These are phyloP conservation scores for Septoria petroselini DNA, from an alignment of 2,329 filamentous ascomycete species.

Conservation along the genomic window DNA sequence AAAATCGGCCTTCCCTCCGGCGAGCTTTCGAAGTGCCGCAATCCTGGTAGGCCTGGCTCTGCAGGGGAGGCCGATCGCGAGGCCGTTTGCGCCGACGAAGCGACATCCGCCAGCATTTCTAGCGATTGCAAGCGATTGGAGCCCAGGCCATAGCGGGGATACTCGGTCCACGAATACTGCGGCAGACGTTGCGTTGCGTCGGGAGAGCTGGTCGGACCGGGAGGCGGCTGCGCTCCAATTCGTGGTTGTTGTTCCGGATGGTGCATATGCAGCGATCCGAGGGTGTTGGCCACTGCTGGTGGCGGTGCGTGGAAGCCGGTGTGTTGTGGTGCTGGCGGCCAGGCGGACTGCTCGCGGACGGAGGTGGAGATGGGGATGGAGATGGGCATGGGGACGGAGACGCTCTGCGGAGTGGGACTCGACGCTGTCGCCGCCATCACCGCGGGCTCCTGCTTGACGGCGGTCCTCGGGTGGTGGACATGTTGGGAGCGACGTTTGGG, in stretches of 20 bases:
- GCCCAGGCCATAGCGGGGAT: slow-evolving; percentile 18
- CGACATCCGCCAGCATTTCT: slow-evolving; percentile 11
- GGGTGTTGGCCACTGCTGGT: too few species aligned
- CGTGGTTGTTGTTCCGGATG: background rate
- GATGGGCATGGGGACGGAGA: too few species aligned
- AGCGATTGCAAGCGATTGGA: slow-evolving; percentile 9
- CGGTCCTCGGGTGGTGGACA: too few species aligned
- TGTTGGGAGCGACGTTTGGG: slow-evolving; percentile 1
- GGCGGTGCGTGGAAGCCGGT: too few species aligned
- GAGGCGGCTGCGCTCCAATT: background rate
- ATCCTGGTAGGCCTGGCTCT: background rate
- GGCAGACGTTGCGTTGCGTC: slow-evolving; percentile 11
- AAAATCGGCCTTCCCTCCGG: background rate
- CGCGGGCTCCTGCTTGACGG: background rate
- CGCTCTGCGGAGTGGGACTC: background rate
- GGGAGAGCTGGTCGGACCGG: background rate
- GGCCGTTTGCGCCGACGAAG: background rate
- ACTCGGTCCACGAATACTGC: slow-evolving; percentile 22
- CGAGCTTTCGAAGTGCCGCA: slow-evolving; percentile 6
- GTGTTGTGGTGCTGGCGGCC: too few species aligned
- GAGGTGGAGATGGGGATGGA: too few species aligned
- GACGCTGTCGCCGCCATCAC: background rate
- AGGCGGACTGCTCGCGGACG: too few species aligned
- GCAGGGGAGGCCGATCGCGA: background rate
- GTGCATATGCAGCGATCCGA: too few species aligned